Evolutionary conservation across 1,284 basidiomycete genomes (phyloP), one percentile per base, ranked within the genome.

Genomic region (Vanrija sp.): DNA sequence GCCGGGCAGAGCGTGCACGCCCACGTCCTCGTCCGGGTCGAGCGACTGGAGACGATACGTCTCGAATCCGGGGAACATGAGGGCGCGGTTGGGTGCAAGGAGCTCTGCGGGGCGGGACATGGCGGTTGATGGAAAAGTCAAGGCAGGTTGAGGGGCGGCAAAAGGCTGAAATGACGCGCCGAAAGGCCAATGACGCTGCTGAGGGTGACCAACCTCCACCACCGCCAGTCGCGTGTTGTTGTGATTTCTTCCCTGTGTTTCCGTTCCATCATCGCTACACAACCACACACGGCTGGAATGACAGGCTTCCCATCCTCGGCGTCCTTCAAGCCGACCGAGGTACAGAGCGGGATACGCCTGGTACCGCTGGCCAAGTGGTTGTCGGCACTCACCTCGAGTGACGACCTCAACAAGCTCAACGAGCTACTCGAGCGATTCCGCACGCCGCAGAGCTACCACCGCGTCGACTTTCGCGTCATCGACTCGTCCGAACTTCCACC

Each of bases 1-100:
- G 5, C 58, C 66, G 0, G 73, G 73, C 5, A 75, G 60, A 1
- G 55, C 40, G 47, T 56, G 65, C 9, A 55, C 52, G 9, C 42
- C 18, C 16, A 69, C 56, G 49, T 73, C 66, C 6, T 43, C 25
- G 7, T 62, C 60, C 1, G 69, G 63, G 38, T 69, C 66, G 28
- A 74, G 64, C 21, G 73, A 54, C 28, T 65, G 65, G 7, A 75
- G 63, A 18, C 68, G 64, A 44, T 75, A 75, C 5, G 72, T 74
- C 63, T 75, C 73, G 55, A 75, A 75, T 51, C 63, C 65, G 4
- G 73, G 73, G 47, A 63, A 60, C 16, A 74, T 63, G 7, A 68
- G 63, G 0, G 58, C 23, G 15, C 68, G 53, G 28, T 64, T 55
- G 0, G 71, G 50, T 1, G 65, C 60, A 51, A 73, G 68, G 16